Base-by-base conservation (phyloP, 305 asterid genomes). In the Ilex paraguariensis region DNA sequence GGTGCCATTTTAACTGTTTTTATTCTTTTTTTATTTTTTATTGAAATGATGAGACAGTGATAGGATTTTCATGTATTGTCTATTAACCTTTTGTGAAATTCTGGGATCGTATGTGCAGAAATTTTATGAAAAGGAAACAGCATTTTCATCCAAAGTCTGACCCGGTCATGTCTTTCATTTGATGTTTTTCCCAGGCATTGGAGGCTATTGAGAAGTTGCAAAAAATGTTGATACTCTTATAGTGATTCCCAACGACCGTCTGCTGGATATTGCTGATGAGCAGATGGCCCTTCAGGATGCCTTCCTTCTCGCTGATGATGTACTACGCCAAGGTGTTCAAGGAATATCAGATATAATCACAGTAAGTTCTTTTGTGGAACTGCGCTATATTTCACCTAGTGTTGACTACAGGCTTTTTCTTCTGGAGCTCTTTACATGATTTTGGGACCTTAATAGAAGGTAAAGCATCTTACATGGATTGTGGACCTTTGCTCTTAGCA, bases 311-410 rank as follows among this genome's bases (percentile, higher is more conserved):
- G 98, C 98, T 55, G 98, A 92, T 72, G 98, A 92, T 69, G 98
- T 92, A 60, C 81, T 92, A 61, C 94, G 95, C 59, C 98, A 89
- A 74, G 98, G 98, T 60, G 97, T 89, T 59, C 97, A 89, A 79
- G 98, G 98, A 70, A 92, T 92, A 71, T 84, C 98, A 51, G 97
- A 92, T 80, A 87, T 89, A 78, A 92, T 89, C 77, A 89, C 97
- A 0, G 98, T 92, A 68, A 75, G 95, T 76, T 45, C 65, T 50
- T 54, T 52, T 67, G 44, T 67, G 17, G 7, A 59, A 40, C n/a
- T 57, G 0, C 53, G 4, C 9, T 36, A 11, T 12, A 49, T 49
- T 45, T 49, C 53, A 49, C 15, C 13, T 7, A 45, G 50, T 45
- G 50, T 7, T 45, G 50, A 2, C 50, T 45, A 45, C 28, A 21